phyloP scores from a whole-genome alignment of 345 rosid species.

The Angophora floribunda region DNA sequence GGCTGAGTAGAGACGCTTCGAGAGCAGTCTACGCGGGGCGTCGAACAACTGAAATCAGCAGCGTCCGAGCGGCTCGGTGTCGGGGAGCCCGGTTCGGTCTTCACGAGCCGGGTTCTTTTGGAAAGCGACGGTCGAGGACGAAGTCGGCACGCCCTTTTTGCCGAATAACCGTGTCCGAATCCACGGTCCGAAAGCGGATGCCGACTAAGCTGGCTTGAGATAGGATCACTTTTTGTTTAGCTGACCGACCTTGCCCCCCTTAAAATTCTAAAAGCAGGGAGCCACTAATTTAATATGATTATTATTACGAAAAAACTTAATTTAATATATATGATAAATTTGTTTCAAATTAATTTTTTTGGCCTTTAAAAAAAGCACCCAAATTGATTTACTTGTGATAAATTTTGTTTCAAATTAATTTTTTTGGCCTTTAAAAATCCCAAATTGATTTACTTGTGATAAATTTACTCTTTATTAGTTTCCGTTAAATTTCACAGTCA shows the following conservation, averaged over 20 bases:
- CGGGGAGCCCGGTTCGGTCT: not conserved
- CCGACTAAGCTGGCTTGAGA: not conserved
- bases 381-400: too few species aligned
- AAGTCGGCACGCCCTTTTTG: not conserved
- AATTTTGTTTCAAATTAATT: too few species aligned
- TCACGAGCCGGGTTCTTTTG: not conserved
- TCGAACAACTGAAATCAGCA: not conserved
- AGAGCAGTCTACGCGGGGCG: not conserved
- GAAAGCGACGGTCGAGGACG: not conserved
- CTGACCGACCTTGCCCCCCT: not conserved
- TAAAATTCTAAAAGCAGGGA: too few species aligned
- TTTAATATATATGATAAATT: too few species aligned
- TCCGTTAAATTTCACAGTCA: too few species aligned
- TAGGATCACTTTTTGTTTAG: not conserved
- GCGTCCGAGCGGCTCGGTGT: not conserved
- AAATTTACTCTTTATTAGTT: too few species aligned
- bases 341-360: too few species aligned
- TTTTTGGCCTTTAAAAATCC: too few species aligned
- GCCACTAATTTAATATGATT: too few species aligned
- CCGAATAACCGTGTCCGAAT: not conserved
- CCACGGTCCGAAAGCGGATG: not conserved
- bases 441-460: too few species aligned
- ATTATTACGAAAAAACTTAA: too few species aligned
- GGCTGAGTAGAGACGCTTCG: not conserved
- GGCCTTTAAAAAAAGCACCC: too few species aligned